These are phyloP conservation scores for Henningerozyma blattae DNA, from an alignment of 805 yeast genomes.

Conservation along the genomic window DNA sequence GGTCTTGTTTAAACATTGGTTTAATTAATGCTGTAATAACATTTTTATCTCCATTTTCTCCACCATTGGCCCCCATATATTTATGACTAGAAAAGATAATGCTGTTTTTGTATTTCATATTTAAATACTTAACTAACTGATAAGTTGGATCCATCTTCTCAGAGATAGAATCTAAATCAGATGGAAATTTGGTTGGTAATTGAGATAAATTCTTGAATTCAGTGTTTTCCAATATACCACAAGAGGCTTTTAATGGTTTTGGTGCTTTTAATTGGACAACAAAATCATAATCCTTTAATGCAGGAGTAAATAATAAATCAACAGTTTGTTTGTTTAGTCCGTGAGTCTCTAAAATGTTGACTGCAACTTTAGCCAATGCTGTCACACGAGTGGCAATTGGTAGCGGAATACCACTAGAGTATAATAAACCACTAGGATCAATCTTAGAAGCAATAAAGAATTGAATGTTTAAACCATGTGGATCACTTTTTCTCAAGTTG, in stretches of 20 bases:
- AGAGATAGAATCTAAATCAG: constrained; percentile 28
- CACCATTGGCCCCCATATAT: constrained; percentile 40
- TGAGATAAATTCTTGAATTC: constrained; percentile 48
- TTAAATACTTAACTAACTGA: constrained; percentile 48
- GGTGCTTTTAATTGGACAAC: constrained; percentile 46
- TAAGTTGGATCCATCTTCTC: constrained; percentile 49
- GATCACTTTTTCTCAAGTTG: constrained; percentile 65
- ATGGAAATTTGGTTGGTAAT: constrained; percentile 22
- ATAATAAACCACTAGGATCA: constrained; percentile 77
- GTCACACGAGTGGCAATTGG: constrained; percentile 85
- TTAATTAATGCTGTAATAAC: constrained; percentile 74
- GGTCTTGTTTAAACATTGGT: constrained; percentile 45
- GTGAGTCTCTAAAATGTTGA: constrained; percentile 36
- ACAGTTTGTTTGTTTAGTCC: constrained; percentile 34
- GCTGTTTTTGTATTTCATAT: constrained; percentile 49
- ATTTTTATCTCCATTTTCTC: constrained; percentile 41
- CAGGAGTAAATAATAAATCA: constrained; percentile 62
- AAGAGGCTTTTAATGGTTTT: constrained; percentile 30
- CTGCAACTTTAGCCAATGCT: constrained; percentile 70
- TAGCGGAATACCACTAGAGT: constrained; percentile 54
- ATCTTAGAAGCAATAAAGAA: constrained; percentile 72
- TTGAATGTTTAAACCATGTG: constrained; percentile 67
- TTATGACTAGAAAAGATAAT: constrained; percentile 57
- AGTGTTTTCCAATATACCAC: constrained; percentile 45
- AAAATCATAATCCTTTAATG: constrained; percentile 75